Percentiles rank a stretch among this genome's conserved stretches.
phyloP scores from a whole-genome alignment of 305 asterid species.

The Solanum hybrid region DNA sequence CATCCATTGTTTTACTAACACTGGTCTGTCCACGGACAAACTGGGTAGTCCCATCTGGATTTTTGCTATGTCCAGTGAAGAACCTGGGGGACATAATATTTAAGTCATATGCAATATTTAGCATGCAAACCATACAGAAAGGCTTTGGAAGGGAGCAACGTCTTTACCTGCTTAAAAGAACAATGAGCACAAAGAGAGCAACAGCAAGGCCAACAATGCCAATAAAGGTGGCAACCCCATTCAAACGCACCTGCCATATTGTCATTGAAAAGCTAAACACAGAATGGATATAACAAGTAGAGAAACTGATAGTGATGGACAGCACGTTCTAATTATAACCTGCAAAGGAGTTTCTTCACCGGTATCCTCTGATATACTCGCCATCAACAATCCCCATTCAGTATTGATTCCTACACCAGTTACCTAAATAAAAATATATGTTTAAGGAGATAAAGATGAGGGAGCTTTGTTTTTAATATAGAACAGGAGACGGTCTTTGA shows the following conservation, averaged over 20 bases:
- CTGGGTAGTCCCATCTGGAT: slow-evolving; percentile 72
- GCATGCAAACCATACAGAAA: neutral
- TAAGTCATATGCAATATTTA: neutral
- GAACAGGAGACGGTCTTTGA: neutral
- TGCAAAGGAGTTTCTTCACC: slow-evolving; percentile 99
- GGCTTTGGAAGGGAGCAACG: neutral
- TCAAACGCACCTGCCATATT: slow-evolving; percentile 75
- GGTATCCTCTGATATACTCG: slow-evolving; percentile 88
- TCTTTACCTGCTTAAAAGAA: slow-evolving; percentile 66
- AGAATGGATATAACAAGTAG: neutral
- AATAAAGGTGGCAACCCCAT: slow-evolving; percentile 90
- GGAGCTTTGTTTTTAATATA: neutral
- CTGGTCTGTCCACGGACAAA: slow-evolving; percentile 60
- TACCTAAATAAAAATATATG: slow-evolving; percentile 36
- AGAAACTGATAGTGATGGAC: neutral
- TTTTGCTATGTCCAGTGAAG: slow-evolving; percentile 70
- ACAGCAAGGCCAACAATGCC: slow-evolving; percentile 91
- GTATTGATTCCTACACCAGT: slow-evolving; percentile 96
- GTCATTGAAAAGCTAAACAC: slow-evolving; percentile 16
- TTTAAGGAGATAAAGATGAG: neutral
- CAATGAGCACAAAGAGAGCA: slow-evolving; percentile 62
- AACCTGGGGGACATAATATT: slow-evolving; percentile 33
- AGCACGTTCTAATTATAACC: slow-evolving; percentile 31
- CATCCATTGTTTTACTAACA: slow-evolving; percentile 42
- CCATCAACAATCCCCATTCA: slow-evolving; percentile 98